Evolutionary conservation across 495 filamentous ascomycete genomes (phyloP), one percentile per base, ranked within the genome.

Genomic region (Podospora conica): DNA sequence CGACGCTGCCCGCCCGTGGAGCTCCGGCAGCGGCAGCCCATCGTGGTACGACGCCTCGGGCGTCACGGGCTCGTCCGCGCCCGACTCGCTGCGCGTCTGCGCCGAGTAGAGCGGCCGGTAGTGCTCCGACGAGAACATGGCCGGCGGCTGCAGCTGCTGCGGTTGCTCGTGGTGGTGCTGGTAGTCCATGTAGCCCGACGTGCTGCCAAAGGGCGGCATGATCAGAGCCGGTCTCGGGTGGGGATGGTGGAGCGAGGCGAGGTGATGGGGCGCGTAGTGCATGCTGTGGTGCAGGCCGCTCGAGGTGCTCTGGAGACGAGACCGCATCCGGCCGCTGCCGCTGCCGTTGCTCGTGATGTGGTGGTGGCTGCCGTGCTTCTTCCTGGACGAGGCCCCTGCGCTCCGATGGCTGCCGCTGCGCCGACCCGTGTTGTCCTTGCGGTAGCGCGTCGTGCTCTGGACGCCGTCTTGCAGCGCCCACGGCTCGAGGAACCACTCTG

Each of bases 381-480:
- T 48, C 18, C 40, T 48, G 6, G 15, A n/a, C 40, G 40, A 48
- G 40, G 5, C 25, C 55, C 21, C 60, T 5, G 53, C 20, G 24
- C 22, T 40, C 40, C 65, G 55, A 31, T 61, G 40, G 40, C 40
- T 48, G 40, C 40, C 40, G 60, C 65, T 66, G 54, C 66, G 66
- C 4, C 69, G 69, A 22, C 60, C 58, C 25, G 64, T 55, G 66
- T 73, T 76, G 9, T 70, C 73, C 69, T 82, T 83, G 27, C 81
- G 77, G 66, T 81, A 83, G 57, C 81, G 69, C 1, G 81, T 83
- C 8, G 81, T 83, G 73, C 77, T 79, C 56, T 82, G 73, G 3
- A 82, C 79, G 53, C 80, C 79, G 12, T 69, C 59, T 7, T 59
- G n/a, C 10, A 79, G 23, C 3, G 79, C 79, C 76, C 73, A 79